phyloP scores from a whole-genome alignment of 176 grass and related monocot genomes.

The Hordeum vulgare region DNA sequence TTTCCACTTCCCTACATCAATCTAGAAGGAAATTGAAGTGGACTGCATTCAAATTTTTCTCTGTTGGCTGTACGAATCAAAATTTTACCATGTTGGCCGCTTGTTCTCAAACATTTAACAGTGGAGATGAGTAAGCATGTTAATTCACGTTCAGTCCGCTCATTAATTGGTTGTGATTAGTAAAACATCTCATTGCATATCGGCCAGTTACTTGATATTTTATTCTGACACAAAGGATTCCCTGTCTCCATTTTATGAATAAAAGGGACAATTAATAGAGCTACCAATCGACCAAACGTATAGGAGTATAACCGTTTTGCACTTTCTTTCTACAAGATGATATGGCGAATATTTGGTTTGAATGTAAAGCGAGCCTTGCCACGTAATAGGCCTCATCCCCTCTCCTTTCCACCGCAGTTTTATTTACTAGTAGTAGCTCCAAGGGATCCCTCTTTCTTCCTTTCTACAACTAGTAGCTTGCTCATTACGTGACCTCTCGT shows the following conservation, averaged over 20 bases:
- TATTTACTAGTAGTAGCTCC: conserved; percentile 7
- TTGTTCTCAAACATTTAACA: not conserved
- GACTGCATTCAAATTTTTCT: too few relatives aligned
- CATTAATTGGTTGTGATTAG: not conserved
- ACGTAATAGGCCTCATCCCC: conserved; percentile 14
- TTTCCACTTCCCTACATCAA: not conserved
- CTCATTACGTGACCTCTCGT: not conserved
- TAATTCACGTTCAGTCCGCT: not conserved
- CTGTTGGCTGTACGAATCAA: not conserved
- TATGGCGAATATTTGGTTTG: conserved; percentile 29
- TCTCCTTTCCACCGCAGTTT: not conserved
- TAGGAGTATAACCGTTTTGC: not conserved
- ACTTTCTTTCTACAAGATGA: conserved; percentile 8
- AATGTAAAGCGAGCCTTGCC: conserved; percentile 28
- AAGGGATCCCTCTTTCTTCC: not conserved
- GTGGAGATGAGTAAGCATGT: not conserved
- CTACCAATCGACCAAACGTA: not conserved
- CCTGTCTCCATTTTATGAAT: not conserved
- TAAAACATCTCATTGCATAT: not conserved
- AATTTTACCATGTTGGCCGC: not conserved
- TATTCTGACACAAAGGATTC: not conserved
- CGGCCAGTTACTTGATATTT: not conserved
- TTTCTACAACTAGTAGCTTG: not conserved
- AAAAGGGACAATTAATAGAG: not conserved
- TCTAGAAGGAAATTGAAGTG: not conserved